Conservation (phyloP, 192 early-diverging fungal genomes). For the Mortierella alpina region DNA sequence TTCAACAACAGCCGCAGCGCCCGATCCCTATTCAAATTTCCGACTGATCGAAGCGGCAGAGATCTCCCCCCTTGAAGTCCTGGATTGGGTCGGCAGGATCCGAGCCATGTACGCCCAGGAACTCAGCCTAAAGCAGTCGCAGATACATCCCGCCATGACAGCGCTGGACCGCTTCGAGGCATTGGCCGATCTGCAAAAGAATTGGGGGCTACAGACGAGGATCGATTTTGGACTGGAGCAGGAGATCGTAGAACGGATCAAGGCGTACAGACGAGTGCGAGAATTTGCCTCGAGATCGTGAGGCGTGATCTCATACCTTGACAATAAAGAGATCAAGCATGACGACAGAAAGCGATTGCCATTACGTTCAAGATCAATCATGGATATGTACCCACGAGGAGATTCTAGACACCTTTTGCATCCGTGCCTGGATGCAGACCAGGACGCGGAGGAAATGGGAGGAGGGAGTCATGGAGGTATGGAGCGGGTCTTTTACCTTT, state of each 20-base stretch:
- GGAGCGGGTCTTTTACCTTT: background rate
- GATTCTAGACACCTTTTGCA: too few species aligned
- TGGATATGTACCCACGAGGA: too few species aligned
- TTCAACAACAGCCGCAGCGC: background rate
- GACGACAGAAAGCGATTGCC: too few species aligned
- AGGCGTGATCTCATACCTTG: background rate
- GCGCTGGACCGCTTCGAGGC: constrained; percentile 29
- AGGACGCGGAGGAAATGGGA: too few species aligned
- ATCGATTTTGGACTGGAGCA: constrained; percentile 49
- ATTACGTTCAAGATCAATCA: too few species aligned
- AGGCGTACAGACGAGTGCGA: constrained; percentile 45
- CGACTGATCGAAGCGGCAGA: constrained; percentile 35
- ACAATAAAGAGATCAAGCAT: background rate
- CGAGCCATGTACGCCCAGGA: constrained; percentile 48
- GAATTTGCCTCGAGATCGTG: constrained; percentile 32
- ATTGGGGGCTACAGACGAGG: constrained; percentile 36
- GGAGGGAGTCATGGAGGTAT: too few species aligned
- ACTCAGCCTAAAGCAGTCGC: constrained; percentile 33
- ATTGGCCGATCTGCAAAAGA: constrained; percentile 31
- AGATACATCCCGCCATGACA: constrained; percentile 34
- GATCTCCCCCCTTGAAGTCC: constrained; percentile 40
- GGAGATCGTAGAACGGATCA: constrained; percentile 49
- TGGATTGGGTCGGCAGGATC: constrained; percentile 44
- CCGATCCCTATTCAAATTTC: background rate
- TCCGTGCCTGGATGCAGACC: too few species aligned